A percentile compares a stretch with the other conserved stretches of the same genome.
phyloP scores from a whole-genome alignment of 306 rosid species.

The Echinosophora koreensis region DNA sequence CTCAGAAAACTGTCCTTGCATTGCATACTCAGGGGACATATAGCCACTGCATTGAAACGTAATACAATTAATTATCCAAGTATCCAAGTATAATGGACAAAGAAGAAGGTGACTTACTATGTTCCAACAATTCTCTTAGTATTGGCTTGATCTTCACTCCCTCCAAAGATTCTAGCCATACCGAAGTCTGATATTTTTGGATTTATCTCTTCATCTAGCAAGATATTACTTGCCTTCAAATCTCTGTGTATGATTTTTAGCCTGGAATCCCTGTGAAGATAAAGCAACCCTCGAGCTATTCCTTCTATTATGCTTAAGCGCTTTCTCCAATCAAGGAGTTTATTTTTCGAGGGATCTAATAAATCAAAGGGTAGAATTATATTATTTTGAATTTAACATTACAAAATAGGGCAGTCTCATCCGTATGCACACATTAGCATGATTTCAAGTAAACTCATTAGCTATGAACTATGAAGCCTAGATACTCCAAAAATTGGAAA shows the following conservation, averaged over 20 bases:
- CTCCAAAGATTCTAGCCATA: slow-evolving; percentile 53
- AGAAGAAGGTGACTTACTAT: slow-evolving; percentile 31
- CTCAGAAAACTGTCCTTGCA: slow-evolving; percentile 39
- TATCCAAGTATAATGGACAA: not conserved
- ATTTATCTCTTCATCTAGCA: slow-evolving; percentile 37
- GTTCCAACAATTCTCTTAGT: slow-evolving; percentile 46
- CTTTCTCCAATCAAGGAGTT: slow-evolving; percentile 40
- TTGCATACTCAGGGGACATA: slow-evolving; percentile 50
- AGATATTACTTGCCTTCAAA: slow-evolving; percentile 44
- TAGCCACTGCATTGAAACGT: slow-evolving; percentile 43
- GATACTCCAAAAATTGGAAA: too few species aligned
- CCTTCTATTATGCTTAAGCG: slow-evolving; percentile 44
- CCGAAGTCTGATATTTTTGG: slow-evolving; percentile 52
- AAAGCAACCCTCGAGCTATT: slow-evolving; percentile 47
- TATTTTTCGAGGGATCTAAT: slow-evolving; percentile 15
- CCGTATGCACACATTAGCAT: not conserved
- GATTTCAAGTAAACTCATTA: not conserved
- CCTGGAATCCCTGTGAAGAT: slow-evolving; percentile 50
- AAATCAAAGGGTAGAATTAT: not conserved
- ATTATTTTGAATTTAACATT: not conserved
- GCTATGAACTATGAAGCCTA: too few species aligned
- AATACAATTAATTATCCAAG: not conserved
- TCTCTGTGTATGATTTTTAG: slow-evolving; percentile 45
- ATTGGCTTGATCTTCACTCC: slow-evolving; percentile 40
- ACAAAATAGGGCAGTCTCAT: not conserved